phyloP scores from a whole-genome alignment of 2,329 filamentous ascomycete genomes.

The Nemania serpens region DNA sequence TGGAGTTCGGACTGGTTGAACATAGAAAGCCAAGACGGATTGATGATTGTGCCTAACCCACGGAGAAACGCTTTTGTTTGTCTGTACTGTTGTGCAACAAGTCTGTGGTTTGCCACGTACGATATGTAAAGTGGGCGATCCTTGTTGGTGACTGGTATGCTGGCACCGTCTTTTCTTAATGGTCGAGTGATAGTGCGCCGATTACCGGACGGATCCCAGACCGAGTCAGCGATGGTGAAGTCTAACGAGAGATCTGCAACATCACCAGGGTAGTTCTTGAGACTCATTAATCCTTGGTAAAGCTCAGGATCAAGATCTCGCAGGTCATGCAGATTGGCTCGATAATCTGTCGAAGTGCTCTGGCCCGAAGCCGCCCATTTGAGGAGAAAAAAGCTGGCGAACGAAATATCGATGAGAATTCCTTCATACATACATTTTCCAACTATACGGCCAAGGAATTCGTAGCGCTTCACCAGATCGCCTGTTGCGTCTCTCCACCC shows the following conservation, averaged over 20 bases:
- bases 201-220: slow-evolving; percentile 52
- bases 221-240: slow-evolving; percentile 83
- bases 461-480: slow-evolving; percentile 73
- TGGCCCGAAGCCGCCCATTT: slow-evolving; percentile 85
- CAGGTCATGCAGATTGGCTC: slow-evolving; percentile 92
- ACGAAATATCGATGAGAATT: slow-evolving; percentile 89
- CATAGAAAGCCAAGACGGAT: slow-evolving; percentile 94
- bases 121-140: slow-evolving; percentile 95
- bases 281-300: slow-evolving; percentile 79
- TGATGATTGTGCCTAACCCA: slow-evolving; percentile 85
- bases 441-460: slow-evolving; percentile 90
- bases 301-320: slow-evolving; percentile 88
- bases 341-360: slow-evolving; percentile 66
- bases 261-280: slow-evolving; percentile 86
- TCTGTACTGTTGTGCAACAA: slow-evolving; percentile 76
- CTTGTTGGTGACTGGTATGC: slow-evolving; percentile 82
- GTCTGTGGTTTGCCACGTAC: slow-evolving; percentile 83
- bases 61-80: slow-evolving; percentile 88
- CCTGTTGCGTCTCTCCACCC: slow-evolving; percentile 62
- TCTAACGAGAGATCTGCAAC: slow-evolving; percentile 81
- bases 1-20: slow-evolving; percentile 97
- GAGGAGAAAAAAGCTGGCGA: slow-evolving; percentile 93
- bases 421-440: slow-evolving; percentile 98
- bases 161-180: slow-evolving; percentile 75
- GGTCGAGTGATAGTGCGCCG: slow-evolving; percentile 72